Conservation (phyloP, 176 grass and related monocot genomes). For the Miscanthus lutarioriparius region DNA sequence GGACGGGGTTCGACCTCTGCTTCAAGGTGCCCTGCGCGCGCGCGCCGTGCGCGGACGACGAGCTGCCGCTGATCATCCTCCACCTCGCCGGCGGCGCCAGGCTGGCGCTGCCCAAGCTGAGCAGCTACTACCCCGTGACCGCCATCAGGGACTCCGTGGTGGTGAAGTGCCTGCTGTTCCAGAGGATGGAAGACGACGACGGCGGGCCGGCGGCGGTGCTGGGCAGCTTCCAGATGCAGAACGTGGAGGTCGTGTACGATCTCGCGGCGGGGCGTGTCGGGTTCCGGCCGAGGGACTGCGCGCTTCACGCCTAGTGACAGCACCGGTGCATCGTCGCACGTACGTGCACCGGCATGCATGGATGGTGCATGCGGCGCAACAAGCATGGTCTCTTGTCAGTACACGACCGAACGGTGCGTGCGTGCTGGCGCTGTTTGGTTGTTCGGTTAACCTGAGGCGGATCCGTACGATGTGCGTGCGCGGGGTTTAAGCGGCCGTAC, state of each 20-base stretch:
- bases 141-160: conserved; percentile 33
- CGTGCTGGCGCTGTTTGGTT: too few relatives aligned
- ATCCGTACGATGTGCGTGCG: not conserved
- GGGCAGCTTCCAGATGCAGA: conserved; percentile 62
- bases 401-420: not conserved
- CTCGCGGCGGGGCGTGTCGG: conserved; percentile 38
- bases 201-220: conserved; percentile 34
- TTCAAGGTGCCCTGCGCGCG: conserved; percentile 21
- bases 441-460: not conserved
- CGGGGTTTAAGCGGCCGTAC: not conserved
- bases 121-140: conserved; percentile 51
- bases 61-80: conserved; percentile 25
- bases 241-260: conserved; percentile 55
- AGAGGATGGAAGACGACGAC: conserved; percentile 34
- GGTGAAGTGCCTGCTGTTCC: conserved; percentile 50
- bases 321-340: too few relatives aligned
- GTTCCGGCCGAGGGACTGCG: conserved; percentile 46
- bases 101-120: conserved; percentile 44
- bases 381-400: not conserved
- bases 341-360: not conserved
- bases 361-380: not conserved
- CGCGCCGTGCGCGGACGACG: conserved; percentile 8
- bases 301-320: not conserved
- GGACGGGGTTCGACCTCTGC: conserved; percentile 32
- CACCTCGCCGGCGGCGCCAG: conserved; percentile 16